Evolutionary conservation across 768 basidiomycete genomes (phyloP).

Genomic region (Leccinum barrowsii): DNA sequence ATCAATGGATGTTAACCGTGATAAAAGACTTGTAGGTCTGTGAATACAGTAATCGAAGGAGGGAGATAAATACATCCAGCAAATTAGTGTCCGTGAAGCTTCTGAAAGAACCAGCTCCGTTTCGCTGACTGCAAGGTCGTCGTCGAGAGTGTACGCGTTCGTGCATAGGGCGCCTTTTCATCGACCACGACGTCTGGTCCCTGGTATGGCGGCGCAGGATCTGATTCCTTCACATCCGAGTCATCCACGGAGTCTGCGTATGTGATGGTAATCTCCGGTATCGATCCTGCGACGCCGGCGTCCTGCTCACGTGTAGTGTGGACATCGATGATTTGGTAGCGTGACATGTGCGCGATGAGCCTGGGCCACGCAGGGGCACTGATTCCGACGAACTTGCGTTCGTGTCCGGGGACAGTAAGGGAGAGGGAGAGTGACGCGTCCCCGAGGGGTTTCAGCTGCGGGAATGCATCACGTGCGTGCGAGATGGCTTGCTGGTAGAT

Average conservation of each 20-base stretch:
- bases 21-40: neutral
- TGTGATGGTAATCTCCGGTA: conserved; percentile 31
- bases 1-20: neutral
- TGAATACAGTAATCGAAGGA: neutral
- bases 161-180: conserved; percentile 12
- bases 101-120: conserved; percentile 19
- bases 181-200: conserved; percentile 1
- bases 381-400: conserved; percentile 42
- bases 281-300: neutral
- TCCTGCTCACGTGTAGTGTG: conserved; percentile 15
- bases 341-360: conserved; percentile 37
- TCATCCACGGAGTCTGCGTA: conserved; percentile 14
- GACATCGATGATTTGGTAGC: conserved; percentile 49
- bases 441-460: conserved; percentile 35
- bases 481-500: conserved; percentile 47
- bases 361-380: conserved; percentile 50
- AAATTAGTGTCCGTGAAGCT: neutral
- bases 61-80: neutral
- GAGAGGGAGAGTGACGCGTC: conserved; percentile 45
- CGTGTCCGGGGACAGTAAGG: conserved; percentile 33
- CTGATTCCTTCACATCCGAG: conserved; percentile 1
- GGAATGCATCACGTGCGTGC: conserved; percentile 48
- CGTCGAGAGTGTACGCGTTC: neutral
- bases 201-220: conserved; percentile 40
- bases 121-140: neutral